Percentiles rank a stretch among this genome's conserved stretches.
phyloP scores from a whole-genome alignment of 179 eudicot species.

The Silene noctiflora region DNA sequence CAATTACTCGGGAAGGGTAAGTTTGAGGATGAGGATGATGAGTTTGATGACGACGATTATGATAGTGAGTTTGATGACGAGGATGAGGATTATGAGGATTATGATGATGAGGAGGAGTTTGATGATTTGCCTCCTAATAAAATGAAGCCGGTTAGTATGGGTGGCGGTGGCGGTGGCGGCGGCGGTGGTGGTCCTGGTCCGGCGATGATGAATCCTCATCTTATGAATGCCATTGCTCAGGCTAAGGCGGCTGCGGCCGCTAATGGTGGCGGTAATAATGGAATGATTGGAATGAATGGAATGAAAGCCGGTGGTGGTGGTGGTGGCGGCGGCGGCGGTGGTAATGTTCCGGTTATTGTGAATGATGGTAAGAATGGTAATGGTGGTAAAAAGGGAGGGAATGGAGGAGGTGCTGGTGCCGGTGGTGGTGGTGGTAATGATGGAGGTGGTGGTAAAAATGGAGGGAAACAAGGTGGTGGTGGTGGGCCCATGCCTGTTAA shows the following conservation, averaged over 20 bases:
- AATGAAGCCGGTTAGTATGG: slow-evolving; percentile 29
- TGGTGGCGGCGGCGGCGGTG: slow-evolving; percentile 18
- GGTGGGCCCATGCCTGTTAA: slow-evolving; percentile 13
- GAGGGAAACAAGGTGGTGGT: slow-evolving; percentile 22
- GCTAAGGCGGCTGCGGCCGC: slow-evolving; percentile 19
- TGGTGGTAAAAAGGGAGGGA: slow-evolving; percentile 35
- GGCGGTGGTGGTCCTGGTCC: slow-evolving; percentile 19
- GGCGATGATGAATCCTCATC: slow-evolving; percentile 32
- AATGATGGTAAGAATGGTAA: slow-evolving; percentile 43
- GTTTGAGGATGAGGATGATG: slow-evolving; percentile 24
- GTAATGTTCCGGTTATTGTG: slow-evolving; percentile 26
- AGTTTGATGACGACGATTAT: slow-evolving; percentile 20
- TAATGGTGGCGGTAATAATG: neutral
- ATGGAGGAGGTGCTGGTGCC: too few relatives aligned
- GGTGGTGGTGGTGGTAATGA: slow-evolving; percentile 21
- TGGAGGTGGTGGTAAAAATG: slow-evolving; percentile 35
- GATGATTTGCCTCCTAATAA: slow-evolving; percentile 24
- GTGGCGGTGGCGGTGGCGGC: slow-evolving; percentile 27
- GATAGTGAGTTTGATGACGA: slow-evolving; percentile 21
- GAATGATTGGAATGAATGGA: neutral
- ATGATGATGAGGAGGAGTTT: slow-evolving; percentile 33
- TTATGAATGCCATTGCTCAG: slow-evolving; percentile 30
- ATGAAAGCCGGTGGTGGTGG: neutral
- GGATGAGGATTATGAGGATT: slow-evolving; percentile 26
- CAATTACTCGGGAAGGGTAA: slow-evolving; percentile 11